Evolutionary conservation across 176 grass and related monocot genomes (phyloP).

Genomic region (Rhynchospora tenuis): DNA sequence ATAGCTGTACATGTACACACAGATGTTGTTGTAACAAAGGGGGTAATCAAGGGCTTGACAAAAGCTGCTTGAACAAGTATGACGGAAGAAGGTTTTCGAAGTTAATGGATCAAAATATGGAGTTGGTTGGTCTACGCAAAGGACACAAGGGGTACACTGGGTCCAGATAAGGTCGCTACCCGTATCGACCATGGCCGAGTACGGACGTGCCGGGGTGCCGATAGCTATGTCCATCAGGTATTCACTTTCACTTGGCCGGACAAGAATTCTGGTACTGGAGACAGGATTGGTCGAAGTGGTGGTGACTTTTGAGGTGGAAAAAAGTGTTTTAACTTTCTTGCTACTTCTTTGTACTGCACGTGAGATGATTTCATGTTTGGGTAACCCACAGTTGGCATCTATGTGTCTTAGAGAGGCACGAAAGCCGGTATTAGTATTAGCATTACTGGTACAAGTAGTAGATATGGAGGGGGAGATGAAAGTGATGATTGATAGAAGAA

Average conservation of each 20-base stretch:
- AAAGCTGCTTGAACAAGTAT: slow-evolving; percentile 27
- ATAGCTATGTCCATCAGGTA: slow-evolving; percentile 66
- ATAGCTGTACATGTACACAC: slow-evolving; percentile 70
- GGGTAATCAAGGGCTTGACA: slow-evolving; percentile 51
- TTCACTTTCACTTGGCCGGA: slow-evolving; percentile 47
- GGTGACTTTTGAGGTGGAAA: slow-evolving; percentile 38
- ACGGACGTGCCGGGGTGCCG: slow-evolving; percentile 53
- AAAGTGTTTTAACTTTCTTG: slow-evolving; percentile 28
- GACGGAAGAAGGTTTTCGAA: slow-evolving; percentile 32
- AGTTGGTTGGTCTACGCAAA: slow-evolving; percentile 16
- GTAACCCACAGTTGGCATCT: slow-evolving; percentile 30
- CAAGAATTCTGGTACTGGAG: slow-evolving; percentile 27
- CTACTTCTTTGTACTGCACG: slow-evolving; percentile 49
- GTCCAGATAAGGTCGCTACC: slow-evolving; percentile 40
- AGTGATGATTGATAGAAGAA: slow-evolving; percentile 6
- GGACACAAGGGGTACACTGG: slow-evolving; percentile 9
- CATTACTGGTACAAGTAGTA: not conserved
- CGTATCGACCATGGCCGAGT: slow-evolving; percentile 49
- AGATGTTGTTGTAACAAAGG: slow-evolving; percentile 40
- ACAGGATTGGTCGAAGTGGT: slow-evolving; percentile 15
- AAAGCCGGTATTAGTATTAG: slow-evolving; percentile 26
- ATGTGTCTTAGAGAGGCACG: slow-evolving; percentile 41
- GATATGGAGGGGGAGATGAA: not conserved
- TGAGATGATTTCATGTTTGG: slow-evolving; percentile 29
- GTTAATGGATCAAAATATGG: slow-evolving; percentile 13